These are phyloP conservation scores for Rubroboletus pulcherrimus DNA, from an alignment of 768 basidiomycete genomes.

Conservation along the genomic window DNA sequence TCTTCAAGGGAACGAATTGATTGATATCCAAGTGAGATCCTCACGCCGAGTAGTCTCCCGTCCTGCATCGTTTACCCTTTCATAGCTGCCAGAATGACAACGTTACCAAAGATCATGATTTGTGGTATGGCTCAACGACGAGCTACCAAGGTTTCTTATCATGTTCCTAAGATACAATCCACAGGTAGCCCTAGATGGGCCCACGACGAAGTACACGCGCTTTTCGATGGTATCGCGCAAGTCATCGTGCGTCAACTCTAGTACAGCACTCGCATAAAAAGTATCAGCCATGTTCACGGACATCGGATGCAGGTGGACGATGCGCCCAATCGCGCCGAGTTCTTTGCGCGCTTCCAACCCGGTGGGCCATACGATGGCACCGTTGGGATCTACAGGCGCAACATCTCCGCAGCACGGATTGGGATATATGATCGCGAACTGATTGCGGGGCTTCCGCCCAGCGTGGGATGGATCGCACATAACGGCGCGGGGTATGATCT, in stretches of 20 bases:
- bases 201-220: slow-evolving; percentile 58
- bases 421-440: slow-evolving; percentile 50
- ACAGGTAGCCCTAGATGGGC: slow-evolving; percentile 73
- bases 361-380: slow-evolving; percentile 48
- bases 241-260: slow-evolving; percentile 56
- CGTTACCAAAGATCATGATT: slow-evolving; percentile 26
- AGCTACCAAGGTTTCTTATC: not conserved
- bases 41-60: not conserved
- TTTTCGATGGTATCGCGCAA: slow-evolving; percentile 66
- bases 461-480: slow-evolving; percentile 80
- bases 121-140: slow-evolving; percentile 20
- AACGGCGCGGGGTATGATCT: slow-evolving; percentile 89
- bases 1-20: not conserved
- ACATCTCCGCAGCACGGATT: slow-evolving; percentile 40
- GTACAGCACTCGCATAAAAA: not conserved
- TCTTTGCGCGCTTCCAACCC: slow-evolving; percentile 39
- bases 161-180: not conserved
- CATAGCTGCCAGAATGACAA: not conserved
- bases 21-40: not conserved
- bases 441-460: slow-evolving; percentile 55
- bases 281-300: not conserved
- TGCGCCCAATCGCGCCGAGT: slow-evolving; percentile 41
- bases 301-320: slow-evolving; percentile 30
- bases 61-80: not conserved
- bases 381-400: slow-evolving; percentile 50